Evolutionary conservation across 1,284 basidiomycete species (phyloP).

Genomic region (Coniferiporia sulphurascens): DNA sequence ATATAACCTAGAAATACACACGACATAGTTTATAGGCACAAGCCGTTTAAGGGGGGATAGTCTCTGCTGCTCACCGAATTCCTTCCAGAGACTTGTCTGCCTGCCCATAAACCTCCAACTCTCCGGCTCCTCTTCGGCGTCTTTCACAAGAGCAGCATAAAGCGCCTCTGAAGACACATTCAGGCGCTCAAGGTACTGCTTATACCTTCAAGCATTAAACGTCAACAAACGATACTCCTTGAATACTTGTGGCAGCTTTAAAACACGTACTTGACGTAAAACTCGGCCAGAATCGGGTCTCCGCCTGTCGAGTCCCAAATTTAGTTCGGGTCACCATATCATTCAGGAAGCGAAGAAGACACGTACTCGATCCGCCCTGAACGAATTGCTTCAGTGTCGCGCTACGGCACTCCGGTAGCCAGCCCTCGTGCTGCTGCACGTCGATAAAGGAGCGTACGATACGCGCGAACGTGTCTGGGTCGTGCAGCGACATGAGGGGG

Average conservation of each 20-base stretch:
- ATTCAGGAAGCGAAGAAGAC: not conserved
- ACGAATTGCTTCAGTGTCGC: slow-evolving; percentile 21
- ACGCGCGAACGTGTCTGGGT: slow-evolving; percentile 20
- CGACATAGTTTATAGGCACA: not conserved
- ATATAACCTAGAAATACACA: slow-evolving; percentile 14
- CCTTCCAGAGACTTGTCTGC: slow-evolving; percentile 9
- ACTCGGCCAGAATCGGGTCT: slow-evolving; percentile 28
- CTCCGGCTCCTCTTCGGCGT: slow-evolving; percentile 13
- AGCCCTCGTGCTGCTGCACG: slow-evolving; percentile 22
- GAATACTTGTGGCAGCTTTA: not conserved
- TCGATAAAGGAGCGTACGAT: slow-evolving; percentile 22
- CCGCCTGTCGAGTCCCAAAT: slow-evolving; percentile 20
- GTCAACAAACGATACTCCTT: not conserved
- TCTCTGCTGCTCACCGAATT: not conserved
- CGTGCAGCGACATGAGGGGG: slow-evolving; percentile 22
- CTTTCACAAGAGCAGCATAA: slow-evolving; percentile 24
- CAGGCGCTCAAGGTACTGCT: slow-evolving; percentile 19
- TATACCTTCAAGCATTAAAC: not conserved
- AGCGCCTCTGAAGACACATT: slow-evolving; percentile 21
- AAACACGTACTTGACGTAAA: slow-evolving; percentile 26
- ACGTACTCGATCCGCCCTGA: slow-evolving; percentile 22
- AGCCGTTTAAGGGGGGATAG: not conserved
- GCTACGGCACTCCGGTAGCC: slow-evolving; percentile 22
- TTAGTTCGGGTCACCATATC: not conserved
- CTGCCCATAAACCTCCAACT: slow-evolving; percentile 17